Evolutionary conservation across 352 stramenopile genomes (phyloP), one percentile per base, ranked within the genome.

Genomic region (Phytophthora pinifolia): DNA sequence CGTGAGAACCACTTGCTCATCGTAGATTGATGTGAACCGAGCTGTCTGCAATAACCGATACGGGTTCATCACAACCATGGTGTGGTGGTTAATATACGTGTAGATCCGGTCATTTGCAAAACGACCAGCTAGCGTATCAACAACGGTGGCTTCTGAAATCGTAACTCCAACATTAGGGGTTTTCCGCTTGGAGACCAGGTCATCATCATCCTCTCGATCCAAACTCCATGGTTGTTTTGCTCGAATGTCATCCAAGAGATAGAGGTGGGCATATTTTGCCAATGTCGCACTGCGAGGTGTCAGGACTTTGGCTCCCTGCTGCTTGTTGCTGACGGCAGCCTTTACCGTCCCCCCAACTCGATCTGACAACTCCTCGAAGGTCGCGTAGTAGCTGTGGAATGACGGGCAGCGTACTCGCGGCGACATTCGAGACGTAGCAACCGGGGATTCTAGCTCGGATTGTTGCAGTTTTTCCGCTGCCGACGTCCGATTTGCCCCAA

Each of bases 11-110:
- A 89, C 78, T 31, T 88, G 72, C 46, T 92, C 82, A 36, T 90
- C 79, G 46, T 89, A 92, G 54, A 92, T 92, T 29, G 79, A 90
- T n/a, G 76, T 90, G 57, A 85, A 88, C 36, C 80, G 74, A 27
- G 70, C 59, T 27, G 81, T 89, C 49, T 92, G 83, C 9, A 92
- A 55, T 49, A 92, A 61, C 12, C 82, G 82, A 36, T 82, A 70
- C n/a, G 82, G 82, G 39, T 92, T 92, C 30, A 90, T 56, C 9
- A 83, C 70, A 22, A 89, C 38, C 66, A 90, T 76, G 25, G 74
- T 79, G 46, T 83, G 75, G 46, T 88, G 62, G 25, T 68, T 74
- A 18, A 88, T 49, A 34, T 80, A 81, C 38, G 78, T 74, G 65
- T 92, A 90, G 32, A 89, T 73, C 8, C 65, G 66, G 25, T 85